These are phyloP conservation scores for Cadophora sp. DNA, from an alignment of 2,329 filamentous ascomycete genomes.

Conservation along the genomic window DNA sequence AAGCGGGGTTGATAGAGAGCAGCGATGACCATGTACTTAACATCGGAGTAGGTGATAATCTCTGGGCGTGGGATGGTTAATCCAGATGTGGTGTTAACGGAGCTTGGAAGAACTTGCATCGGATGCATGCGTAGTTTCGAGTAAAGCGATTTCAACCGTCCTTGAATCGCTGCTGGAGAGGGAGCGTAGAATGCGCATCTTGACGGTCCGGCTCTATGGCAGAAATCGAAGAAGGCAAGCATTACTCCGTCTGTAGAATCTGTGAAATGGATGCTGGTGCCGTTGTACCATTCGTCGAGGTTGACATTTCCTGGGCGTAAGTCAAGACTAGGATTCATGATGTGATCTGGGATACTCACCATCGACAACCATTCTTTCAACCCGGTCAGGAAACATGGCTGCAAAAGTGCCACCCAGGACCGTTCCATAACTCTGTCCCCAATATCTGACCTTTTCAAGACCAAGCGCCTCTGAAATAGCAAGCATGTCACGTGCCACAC, in stretches of 20 bases:
- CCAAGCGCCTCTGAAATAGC: too few species aligned
- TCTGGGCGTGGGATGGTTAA: too few species aligned
- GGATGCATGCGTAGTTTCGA: too few species aligned
- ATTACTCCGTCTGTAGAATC: slow-evolving; percentile 36
- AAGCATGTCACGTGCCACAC: too few species aligned
- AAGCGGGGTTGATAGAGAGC: slow-evolving; percentile 36
- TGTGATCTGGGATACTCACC: slow-evolving; percentile 18
- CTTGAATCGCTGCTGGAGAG: slow-evolving; percentile 9
- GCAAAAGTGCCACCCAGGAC: slow-evolving; percentile 52
- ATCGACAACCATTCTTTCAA: slow-evolving; percentile 49
- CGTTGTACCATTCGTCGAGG: slow-evolving; percentile 37
- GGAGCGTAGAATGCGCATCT: slow-evolving; percentile 35
- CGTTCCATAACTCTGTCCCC: slow-evolving; percentile 57
- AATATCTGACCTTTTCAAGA: slow-evolving; percentile 50
- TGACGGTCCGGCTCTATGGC: slow-evolving; percentile 43
- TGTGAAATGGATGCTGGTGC: slow-evolving; percentile 48
- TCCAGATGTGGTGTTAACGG: neutral
- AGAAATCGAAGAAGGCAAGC: slow-evolving; percentile 38
- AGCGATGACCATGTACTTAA: slow-evolving; percentile 30
- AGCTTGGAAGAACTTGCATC: too few species aligned
- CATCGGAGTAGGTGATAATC: too few species aligned
- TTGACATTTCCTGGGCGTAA: slow-evolving; percentile 13
- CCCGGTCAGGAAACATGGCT: slow-evolving; percentile 49
- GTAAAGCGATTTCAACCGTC: too few species aligned
- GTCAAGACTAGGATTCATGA: too few species aligned